Conservation (phyloP, 352 stramenopile genomes). For the Pythium myriotylum region DNA sequence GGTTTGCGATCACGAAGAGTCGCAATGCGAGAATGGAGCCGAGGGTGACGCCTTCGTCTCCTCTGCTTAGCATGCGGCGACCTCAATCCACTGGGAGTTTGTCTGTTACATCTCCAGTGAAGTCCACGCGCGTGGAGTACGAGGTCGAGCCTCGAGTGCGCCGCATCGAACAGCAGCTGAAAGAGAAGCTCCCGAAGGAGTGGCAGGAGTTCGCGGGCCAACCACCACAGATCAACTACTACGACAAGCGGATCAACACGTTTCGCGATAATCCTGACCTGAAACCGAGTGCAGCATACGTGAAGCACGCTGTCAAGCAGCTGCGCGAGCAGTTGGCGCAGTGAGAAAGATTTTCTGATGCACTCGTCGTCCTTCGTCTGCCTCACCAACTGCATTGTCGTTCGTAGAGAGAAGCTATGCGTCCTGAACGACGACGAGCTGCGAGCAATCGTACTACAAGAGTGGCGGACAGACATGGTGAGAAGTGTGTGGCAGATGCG, state of each 20-base stretch:
- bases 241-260: constrained; percentile 61
- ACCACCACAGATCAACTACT: constrained; percentile 65
- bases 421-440: constrained; percentile 51
- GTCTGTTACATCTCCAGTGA: background rate
- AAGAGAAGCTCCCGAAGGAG: constrained; percentile 38
- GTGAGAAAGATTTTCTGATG: constrained; percentile 24
- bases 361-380: background rate
- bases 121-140: constrained; percentile 25
- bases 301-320: constrained; percentile 40
- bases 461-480: constrained; percentile 69
- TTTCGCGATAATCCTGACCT: constrained; percentile 60
- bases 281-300: constrained; percentile 48
- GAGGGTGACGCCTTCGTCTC: too few species aligned
- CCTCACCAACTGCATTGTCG: background rate
- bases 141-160: constrained; percentile 49
- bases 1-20: background rate
- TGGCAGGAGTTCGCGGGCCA: constrained; percentile 51
- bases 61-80: background rate
- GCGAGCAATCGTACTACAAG: constrained; percentile 47
- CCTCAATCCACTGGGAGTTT: background rate
- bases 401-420: constrained; percentile 17
- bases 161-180: constrained; percentile 59
- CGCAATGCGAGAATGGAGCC: background rate
- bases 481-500: constrained; percentile 51
- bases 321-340: constrained; percentile 43